A percentile compares a stretch with the other conserved stretches of the same genome.
These are phyloP conservation scores for Carnegiea gigantea DNA, from an alignment of 179 eudicot genomes.

Conservation along the genomic window DNA sequence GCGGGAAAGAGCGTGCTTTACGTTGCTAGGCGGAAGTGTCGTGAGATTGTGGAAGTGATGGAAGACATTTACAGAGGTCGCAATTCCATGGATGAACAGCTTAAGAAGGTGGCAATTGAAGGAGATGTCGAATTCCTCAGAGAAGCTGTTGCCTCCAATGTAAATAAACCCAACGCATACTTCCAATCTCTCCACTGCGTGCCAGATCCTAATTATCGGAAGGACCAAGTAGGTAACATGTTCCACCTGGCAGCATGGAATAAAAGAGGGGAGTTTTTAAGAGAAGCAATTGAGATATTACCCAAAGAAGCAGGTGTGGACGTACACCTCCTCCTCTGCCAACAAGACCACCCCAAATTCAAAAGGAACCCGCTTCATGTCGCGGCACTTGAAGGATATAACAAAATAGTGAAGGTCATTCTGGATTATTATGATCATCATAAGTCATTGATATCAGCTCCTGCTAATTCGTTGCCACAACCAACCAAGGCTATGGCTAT, in stretches of 20 bases:
- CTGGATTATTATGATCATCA: not conserved
- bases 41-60: not conserved
- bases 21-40: not conserved
- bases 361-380: not conserved
- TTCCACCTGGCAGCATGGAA: not conserved
- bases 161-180: not conserved
- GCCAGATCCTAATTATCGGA: not conserved
- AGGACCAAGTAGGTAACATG: not conserved
- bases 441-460: not conserved
- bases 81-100: not conserved
- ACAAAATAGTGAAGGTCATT: not conserved
- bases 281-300: not conserved
- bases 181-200: not conserved
- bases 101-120: not conserved
- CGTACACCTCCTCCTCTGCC: not conserved
- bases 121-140: not conserved
- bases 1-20: not conserved
- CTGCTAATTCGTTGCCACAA: not conserved
- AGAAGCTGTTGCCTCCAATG: not conserved
- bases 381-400: not conserved
- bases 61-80: not conserved
- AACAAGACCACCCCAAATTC: not conserved
- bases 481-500: not conserved
- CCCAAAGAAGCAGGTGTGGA: not conserved
- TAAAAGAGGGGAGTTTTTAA: not conserved